Evolutionary conservation across 1,284 basidiomycete species (phyloP).

Genomic region (Acaromyces ingoldii): DNA sequence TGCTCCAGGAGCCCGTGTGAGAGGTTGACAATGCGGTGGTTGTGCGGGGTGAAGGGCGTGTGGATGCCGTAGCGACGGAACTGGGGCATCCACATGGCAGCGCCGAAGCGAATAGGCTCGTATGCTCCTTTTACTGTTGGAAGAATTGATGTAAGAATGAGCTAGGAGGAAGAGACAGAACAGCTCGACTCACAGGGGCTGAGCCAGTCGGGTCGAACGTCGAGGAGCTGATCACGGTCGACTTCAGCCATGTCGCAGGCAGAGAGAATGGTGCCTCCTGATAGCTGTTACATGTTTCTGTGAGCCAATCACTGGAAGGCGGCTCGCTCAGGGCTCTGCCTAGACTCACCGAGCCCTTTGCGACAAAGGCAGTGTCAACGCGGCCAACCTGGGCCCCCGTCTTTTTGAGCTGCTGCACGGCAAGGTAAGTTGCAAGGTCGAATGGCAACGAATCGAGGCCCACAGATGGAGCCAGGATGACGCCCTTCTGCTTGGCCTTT

Average conservation of each 20-base stretch:
- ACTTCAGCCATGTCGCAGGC: slow-evolving; percentile 1
- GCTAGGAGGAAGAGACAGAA: too few relatives aligned
- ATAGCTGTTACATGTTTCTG: not conserved
- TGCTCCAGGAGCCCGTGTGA: not conserved
- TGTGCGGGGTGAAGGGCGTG: slow-evolving; percentile 6
- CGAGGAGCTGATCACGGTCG: not conserved
- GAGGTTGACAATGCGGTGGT: slow-evolving; percentile 1
- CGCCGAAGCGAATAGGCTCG: not conserved
- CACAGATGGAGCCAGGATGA: slow-evolving; percentile 4
- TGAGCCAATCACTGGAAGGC: not conserved
- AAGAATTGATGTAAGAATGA: too few relatives aligned
- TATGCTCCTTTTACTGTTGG: not conserved
- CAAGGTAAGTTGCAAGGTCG: slow-evolving; percentile 4
- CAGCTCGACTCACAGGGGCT: too few relatives aligned
- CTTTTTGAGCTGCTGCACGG: slow-evolving; percentile 9
- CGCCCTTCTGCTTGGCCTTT: slow-evolving; percentile 2
- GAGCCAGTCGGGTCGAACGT: not conserved
- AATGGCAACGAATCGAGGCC: slow-evolving; percentile 5
- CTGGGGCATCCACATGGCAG: not conserved
- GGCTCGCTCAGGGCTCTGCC: too few relatives aligned
- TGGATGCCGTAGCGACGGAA: not conserved
- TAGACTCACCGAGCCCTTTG: too few relatives aligned
- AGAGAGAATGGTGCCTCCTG: not conserved
- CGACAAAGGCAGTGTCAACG: not conserved
- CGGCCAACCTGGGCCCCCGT: not conserved